phyloP scores from a whole-genome alignment of 352 stramenopile genomes.

The Pythium guiyangense region DNA sequence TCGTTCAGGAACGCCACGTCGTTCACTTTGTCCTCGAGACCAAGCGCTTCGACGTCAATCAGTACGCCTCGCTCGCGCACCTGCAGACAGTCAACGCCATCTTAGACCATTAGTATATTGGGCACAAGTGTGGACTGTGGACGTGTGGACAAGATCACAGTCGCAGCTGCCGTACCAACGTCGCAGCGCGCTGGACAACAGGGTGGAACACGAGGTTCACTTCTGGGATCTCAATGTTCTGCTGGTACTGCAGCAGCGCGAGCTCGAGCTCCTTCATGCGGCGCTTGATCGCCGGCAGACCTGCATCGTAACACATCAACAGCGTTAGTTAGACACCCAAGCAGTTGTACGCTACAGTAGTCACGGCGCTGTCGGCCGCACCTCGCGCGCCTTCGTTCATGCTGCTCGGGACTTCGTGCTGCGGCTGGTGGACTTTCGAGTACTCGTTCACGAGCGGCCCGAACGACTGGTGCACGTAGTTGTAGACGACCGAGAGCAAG shows the following conservation, averaged over 20 bases:
- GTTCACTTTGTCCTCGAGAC: constrained; percentile 77
- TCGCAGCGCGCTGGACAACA: constrained; percentile 77
- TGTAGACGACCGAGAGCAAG: constrained; percentile 82
- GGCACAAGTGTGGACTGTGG: too few species aligned
- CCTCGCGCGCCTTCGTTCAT: constrained; percentile 58
- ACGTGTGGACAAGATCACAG: background rate
- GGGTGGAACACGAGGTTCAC: constrained; percentile 88
- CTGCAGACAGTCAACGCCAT: constrained; percentile 10
- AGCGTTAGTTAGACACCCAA: background rate
- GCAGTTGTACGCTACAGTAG: background rate
- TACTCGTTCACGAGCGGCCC: constrained; percentile 84
- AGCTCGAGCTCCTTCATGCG: constrained; percentile 93
- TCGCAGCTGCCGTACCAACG: constrained; percentile 21
- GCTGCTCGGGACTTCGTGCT: constrained; percentile 50
- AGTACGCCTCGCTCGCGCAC: constrained; percentile 68
- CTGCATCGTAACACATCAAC: constrained; percentile 20
- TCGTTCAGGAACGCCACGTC: constrained; percentile 85
- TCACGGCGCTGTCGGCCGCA: background rate
- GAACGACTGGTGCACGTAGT: constrained; percentile 88
- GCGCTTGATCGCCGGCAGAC: constrained; percentile 82
- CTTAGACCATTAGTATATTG: too few species aligned
- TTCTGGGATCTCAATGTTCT: constrained; percentile 93
- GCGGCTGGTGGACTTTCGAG: constrained; percentile 76
- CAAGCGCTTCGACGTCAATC: constrained; percentile 80
- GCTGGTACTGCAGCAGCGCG: constrained; percentile 91